Base-by-base conservation (phyloP, 768 basidiomycete genomes). In the Rhizopogon vesiculosus region DNA sequence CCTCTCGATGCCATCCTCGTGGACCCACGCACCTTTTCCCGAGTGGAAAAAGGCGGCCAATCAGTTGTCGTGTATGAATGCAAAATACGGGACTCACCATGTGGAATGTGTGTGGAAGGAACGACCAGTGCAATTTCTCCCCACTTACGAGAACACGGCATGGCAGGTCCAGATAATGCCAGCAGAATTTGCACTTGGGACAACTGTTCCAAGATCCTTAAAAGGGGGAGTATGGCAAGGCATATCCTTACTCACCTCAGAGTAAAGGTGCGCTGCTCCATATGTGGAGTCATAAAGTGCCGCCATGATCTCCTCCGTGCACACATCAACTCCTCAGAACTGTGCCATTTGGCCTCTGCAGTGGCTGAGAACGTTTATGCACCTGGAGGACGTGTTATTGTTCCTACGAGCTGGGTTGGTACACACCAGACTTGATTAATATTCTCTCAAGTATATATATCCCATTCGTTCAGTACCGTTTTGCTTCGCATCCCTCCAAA, bases 231-330 rank as follows among this genome's bases (percentile, higher is more conserved):
- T 42, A 51, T 55, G 31, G 25, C 48, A 19, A 46, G 57, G 12
- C 57, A 58, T 10, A 39, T 58, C 13, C 43, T 55, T 42, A 45
- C 57, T 16, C 57, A 58, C 29, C 35, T 58, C 1, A 28, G 33
- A 16, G 42, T 55, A 3, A 51, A 42, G 4, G 39, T 45, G 5
- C 22, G 28, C 6, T 58, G 57, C 33, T 55, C 54, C 4, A 18
- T 19, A 12, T 46, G 45, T 18, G 18, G 31, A 46, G 31, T 46
- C 7, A 29, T 46, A 12, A 46, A 46, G 18, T 46, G 18, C 3
- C 45, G 45, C 2, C n/a, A 8, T 46, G n/a, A 46, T 19, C 12
- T 46, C 31, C 18, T 46, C 31, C 45, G 7, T 13, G 45, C 18
- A 33, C 45, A 46, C 31, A 33, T 46, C 45, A 18, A 31, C 31